Evolutionary conservation across 2,329 filamentous ascomycete genomes (phyloP).

Genomic region (Penicillium hordei): DNA sequence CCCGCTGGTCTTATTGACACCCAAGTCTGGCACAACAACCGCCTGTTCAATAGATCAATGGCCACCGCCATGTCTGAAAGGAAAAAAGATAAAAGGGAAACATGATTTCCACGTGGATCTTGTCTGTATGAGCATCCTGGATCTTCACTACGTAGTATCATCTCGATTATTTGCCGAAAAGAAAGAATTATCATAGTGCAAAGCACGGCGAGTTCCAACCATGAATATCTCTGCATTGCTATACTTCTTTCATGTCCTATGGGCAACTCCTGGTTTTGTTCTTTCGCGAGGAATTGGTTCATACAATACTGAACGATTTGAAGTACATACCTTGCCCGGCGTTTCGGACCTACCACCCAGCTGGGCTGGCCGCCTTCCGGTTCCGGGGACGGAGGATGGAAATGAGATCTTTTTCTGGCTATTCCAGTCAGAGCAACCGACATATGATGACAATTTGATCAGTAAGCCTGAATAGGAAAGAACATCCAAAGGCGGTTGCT

Average conservation of each 20-base stretch:
- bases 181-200: not conserved
- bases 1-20: constrained; percentile 17
- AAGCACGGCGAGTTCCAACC: not conserved
- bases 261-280: constrained; percentile 15
- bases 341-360: constrained; percentile 30
- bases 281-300: constrained; percentile 2
- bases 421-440: constrained; percentile 32
- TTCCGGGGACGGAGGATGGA: constrained; percentile 29
- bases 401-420: constrained; percentile 42
- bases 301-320: constrained; percentile 22
- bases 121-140: not conserved
- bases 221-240: constrained; percentile 26
- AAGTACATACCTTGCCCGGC: constrained; percentile 33
- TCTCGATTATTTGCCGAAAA: not conserved
- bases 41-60: constrained; percentile 3
- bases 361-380: constrained; percentile 37
- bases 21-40: constrained; percentile 14
- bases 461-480: constrained; percentile 22
- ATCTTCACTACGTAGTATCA: not conserved
- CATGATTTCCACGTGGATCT: constrained; percentile 10
- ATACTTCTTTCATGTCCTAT: constrained; percentile 24
- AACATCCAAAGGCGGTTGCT: not conserved
- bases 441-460: constrained; percentile 36
- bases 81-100: constrained; percentile 10
- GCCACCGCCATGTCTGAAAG: constrained; percentile 1